phyloP scores from a whole-genome alignment of 805 yeast genomes.

The Huiozyma naganishii region DNA sequence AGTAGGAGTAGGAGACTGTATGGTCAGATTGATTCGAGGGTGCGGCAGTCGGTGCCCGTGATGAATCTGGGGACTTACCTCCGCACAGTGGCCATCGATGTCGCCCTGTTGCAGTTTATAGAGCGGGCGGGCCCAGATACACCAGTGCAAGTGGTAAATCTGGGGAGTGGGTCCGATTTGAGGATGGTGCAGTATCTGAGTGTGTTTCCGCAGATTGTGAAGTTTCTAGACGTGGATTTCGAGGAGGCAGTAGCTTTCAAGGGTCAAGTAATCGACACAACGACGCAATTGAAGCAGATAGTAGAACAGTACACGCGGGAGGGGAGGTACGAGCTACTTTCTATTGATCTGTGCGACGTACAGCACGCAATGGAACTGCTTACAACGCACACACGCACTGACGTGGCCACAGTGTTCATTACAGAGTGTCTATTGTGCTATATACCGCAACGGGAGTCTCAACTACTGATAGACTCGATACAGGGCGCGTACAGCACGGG shows the following conservation, averaged over 20 bases:
- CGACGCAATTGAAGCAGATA: conserved; percentile 2
- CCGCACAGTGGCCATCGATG: conserved; percentile 44
- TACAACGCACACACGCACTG: conserved; percentile 4
- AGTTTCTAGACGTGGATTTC: conserved; percentile 43
- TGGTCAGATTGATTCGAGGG: conserved; percentile 12
- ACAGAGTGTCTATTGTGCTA: conserved; percentile 55
- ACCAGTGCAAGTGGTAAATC: conserved; percentile 41
- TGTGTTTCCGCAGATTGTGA: conserved; percentile 14
- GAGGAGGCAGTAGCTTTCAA: conserved; percentile 37
- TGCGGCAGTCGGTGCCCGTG: conserved; percentile 41
- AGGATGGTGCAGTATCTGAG: conserved; percentile 33
- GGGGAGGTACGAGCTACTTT: conserved; percentile 21
- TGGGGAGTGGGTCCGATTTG: conserved; percentile 64
- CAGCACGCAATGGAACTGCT: conserved; percentile 13
- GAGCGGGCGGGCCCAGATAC: not conserved
- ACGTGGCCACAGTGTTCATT: conserved; percentile 38
- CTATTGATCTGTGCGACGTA: conserved; percentile 29
- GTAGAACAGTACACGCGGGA: conserved; percentile 1
- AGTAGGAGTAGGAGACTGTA: conserved; percentile 10
- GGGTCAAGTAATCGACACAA: conserved; percentile 12
- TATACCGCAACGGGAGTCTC: conserved; percentile 33
- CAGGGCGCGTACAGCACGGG: conserved; percentile 15
- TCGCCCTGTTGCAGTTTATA: conserved; percentile 35
- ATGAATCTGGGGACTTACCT: conserved; percentile 65
- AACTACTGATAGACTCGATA: conserved; percentile 30